These are phyloP conservation scores for Phytophthora foliorum DNA, from an alignment of 352 stramenopile genomes.

Conservation along the genomic window DNA sequence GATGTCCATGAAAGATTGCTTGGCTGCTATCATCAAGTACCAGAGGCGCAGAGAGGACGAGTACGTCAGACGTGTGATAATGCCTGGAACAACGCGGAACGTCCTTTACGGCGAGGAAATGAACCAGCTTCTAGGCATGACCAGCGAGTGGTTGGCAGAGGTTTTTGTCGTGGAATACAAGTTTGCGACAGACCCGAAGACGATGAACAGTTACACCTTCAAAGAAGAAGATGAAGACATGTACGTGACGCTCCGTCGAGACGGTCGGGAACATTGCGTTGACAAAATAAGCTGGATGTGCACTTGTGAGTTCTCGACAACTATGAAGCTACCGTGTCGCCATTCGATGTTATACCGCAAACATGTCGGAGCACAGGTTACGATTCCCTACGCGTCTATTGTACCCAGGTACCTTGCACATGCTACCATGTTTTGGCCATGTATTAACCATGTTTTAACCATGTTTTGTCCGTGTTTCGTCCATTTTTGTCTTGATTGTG, in stretches of 20 bases:
- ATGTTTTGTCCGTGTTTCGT: constrained; percentile 11
- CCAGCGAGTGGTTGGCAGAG: not conserved
- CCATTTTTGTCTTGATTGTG: constrained; percentile 6
- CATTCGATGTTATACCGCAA: constrained; percentile 11
- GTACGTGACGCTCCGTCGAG: not conserved
- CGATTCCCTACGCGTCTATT: constrained; percentile 11
- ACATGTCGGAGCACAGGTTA: not conserved
- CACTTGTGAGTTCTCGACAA: not conserved
- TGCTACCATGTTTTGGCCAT: too few relatives aligned
- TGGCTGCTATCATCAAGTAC: not conserved
- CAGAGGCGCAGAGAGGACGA: not conserved
- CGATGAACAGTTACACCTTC: not conserved
- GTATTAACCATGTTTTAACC: not conserved
- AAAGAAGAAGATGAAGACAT: not conserved
- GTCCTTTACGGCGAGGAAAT: not conserved
- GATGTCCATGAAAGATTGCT: constrained; percentile 6
- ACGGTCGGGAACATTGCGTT: not conserved
- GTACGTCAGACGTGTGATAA: not conserved
- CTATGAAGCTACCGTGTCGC: constrained; percentile 13
- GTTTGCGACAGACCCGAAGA: not conserved
- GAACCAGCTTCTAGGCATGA: not conserved
- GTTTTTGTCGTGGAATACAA: constrained; percentile 2
- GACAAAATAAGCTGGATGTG: constrained; percentile 11
- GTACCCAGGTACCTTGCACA: constrained; percentile 9
- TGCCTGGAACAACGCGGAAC: not conserved